These are phyloP conservation scores for Lactuca saligna DNA, from an alignment of 129 eudicot genomes.

Conservation along the genomic window DNA sequence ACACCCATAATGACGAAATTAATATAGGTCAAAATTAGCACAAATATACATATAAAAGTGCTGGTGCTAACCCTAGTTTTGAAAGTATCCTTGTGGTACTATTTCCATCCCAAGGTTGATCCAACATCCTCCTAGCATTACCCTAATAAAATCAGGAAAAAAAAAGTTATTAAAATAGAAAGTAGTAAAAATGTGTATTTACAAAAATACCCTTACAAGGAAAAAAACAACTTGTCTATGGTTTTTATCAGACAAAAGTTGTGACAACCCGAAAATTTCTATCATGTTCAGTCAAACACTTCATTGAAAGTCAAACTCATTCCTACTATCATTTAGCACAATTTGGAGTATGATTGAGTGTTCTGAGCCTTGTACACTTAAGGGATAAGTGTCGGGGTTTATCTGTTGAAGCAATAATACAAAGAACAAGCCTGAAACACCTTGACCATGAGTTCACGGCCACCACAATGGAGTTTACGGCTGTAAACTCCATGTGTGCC, in stretches of 20 bases:
- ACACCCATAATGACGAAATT: conserved; percentile 81
- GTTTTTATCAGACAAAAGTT: conserved; percentile 89
- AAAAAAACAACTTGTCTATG: conserved; percentile 98
- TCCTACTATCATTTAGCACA: too few relatives aligned
- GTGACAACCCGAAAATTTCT: too few relatives aligned
- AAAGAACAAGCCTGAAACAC: too few relatives aligned
- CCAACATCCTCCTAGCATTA: conserved; percentile 82
- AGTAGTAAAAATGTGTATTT: background rate
- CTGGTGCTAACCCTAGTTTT: conserved; percentile 91
- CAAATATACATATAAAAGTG: conserved; percentile 77
- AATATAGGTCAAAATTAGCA: conserved; percentile 68
- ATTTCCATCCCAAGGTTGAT: conserved; percentile 72
- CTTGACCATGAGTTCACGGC: too few relatives aligned
- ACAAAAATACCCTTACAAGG: conserved; percentile 76
- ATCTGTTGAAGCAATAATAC: too few relatives aligned
- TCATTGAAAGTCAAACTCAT: too few relatives aligned
- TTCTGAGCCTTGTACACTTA: too few relatives aligned
- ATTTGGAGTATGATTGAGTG: too few relatives aligned
- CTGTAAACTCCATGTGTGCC: too few relatives aligned
- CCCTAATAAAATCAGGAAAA: conserved; percentile 48
- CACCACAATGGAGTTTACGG: too few relatives aligned
- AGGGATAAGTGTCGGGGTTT: too few relatives aligned
- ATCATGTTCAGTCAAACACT: too few relatives aligned
- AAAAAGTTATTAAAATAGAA: background rate
- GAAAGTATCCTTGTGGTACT: conserved; percentile 66